phyloP scores from a whole-genome alignment of 805 yeast genomes.

The Nakazawaea anatomiae region DNA sequence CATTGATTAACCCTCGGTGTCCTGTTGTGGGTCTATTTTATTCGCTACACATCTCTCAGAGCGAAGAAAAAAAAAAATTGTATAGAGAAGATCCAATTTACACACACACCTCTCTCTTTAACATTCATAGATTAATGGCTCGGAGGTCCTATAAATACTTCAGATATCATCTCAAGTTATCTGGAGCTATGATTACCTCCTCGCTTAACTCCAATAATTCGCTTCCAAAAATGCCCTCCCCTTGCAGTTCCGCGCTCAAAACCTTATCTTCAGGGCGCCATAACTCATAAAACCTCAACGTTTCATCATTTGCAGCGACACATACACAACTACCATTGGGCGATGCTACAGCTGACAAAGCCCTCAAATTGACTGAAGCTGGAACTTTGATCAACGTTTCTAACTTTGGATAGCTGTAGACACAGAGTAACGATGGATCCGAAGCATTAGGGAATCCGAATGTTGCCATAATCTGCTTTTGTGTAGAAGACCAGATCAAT shows the following conservation, averaged over 20 bases:
- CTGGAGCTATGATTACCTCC: slow-evolving; percentile 33
- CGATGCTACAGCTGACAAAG: slow-evolving; percentile 59
- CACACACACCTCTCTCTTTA: too few species aligned
- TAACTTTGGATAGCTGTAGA: slow-evolving; percentile 67
- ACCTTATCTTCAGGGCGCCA: slow-evolving; percentile 43
- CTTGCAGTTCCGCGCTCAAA: slow-evolving; percentile 31
- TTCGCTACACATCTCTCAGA: too few species aligned
- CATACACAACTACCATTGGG: slow-evolving; percentile 61
- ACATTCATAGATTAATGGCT: too few species aligned
- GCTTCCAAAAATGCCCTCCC: slow-evolving; percentile 47
- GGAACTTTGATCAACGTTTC: slow-evolving; percentile 40
- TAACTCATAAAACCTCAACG: slow-evolving; percentile 65
- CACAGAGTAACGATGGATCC: slow-evolving; percentile 45
- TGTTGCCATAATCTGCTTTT: slow-evolving; percentile 66
- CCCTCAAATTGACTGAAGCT: slow-evolving; percentile 47
- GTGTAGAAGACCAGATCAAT: slow-evolving; percentile 63
- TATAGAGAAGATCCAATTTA: too few species aligned
- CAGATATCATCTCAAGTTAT: background rate
- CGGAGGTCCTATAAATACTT: too few species aligned
- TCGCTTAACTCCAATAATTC: slow-evolving; percentile 53
- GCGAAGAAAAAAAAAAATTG: too few species aligned
- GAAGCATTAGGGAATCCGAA: slow-evolving; percentile 69
- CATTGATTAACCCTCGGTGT: background rate
- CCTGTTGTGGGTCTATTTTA: too few species aligned
- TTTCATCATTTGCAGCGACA: slow-evolving; percentile 73